Conservation (phyloP, 2,329 filamentous ascomycete genomes). For the Colletotrichum trifolii region DNA sequence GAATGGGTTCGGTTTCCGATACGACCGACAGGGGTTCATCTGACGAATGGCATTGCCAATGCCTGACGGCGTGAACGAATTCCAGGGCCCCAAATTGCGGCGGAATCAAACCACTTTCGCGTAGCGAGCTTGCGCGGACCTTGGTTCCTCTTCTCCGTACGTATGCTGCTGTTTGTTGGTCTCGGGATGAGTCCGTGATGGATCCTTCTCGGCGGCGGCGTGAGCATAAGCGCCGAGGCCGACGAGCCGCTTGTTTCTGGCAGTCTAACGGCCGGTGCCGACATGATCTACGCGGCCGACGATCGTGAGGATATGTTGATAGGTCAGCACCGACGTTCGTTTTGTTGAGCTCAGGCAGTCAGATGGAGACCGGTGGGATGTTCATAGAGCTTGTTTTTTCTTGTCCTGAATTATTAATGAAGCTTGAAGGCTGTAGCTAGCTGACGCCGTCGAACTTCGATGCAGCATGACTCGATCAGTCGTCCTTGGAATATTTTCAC, state of each 20-base stretch:
- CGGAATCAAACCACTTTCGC: not conserved
- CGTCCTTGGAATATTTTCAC: no score
- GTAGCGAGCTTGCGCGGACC: slow-evolving; percentile 11
- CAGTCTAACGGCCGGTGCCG: slow-evolving; percentile 6
- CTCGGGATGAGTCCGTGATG: not conserved
- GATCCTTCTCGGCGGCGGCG: slow-evolving; percentile 9
- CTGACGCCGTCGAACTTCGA: no score
- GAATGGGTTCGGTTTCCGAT: slow-evolving; percentile 3
- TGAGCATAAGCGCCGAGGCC: not conserved
- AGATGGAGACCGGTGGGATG: slow-evolving; percentile 2
- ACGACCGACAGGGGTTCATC: not conserved
- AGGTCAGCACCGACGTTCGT: not conserved
- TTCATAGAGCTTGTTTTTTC: slow-evolving; percentile 3
- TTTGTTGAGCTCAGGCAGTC: not conserved
- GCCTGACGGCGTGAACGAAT: no score
- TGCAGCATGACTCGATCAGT: no score
- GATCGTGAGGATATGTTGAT: not conserved
- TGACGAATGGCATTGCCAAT: not conserved
- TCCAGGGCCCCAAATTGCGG: not conserved
- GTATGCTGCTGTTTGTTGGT: slow-evolving; percentile 1
- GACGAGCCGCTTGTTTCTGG: not conserved
- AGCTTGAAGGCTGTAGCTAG: not conserved
- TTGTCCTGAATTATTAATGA: not conserved
- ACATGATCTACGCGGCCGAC: slow-evolving; percentile 4
- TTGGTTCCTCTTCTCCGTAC: no score